Conservation (phyloP, 768 basidiomycete species). For the Boletus bicolor region DNA sequence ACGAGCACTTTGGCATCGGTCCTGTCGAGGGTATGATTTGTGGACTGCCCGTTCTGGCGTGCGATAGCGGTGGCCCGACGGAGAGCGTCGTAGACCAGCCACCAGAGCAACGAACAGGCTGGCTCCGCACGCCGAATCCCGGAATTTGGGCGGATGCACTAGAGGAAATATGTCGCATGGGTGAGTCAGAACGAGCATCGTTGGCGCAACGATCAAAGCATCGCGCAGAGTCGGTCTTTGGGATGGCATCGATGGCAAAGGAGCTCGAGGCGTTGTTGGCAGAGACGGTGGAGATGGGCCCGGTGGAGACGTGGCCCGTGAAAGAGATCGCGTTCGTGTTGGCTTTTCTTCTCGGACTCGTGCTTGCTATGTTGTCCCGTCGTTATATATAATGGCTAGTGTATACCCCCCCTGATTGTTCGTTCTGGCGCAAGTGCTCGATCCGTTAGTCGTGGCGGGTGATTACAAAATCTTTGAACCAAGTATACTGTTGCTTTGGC, state of each 20-base stretch:
- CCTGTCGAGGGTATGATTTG: conserved; percentile 95
- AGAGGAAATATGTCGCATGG: conserved; percentile 46
- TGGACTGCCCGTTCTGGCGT: conserved; percentile 86
- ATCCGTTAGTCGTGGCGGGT: conserved; percentile 17
- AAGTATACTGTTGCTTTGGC: conserved; percentile 69
- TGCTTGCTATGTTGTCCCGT: conserved; percentile 20
- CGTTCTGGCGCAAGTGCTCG: neutral
- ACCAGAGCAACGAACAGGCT: conserved; percentile 61
- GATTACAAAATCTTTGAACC: conserved; percentile 71
- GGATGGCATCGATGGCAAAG: conserved; percentile 70
- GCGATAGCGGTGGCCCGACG: conserved; percentile 82
- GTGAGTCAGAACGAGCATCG: conserved; percentile 14
- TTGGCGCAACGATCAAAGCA: conserved; percentile 54
- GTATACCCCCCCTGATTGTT: neutral
- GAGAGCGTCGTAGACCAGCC: conserved; percentile 68
- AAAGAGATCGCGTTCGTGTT: conserved; percentile 18
- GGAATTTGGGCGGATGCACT: conserved; percentile 72
- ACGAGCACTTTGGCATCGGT: conserved; percentile 97
- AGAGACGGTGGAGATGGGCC: conserved; percentile 57
- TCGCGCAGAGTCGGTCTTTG: conserved; percentile 66
- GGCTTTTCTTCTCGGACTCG: conserved; percentile 26
- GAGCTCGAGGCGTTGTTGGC: conserved; percentile 53
- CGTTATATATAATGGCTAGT: neutral
- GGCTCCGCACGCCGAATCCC: conserved; percentile 62
- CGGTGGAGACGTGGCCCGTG: conserved; percentile 23